Percentiles rank a stretch among this genome's conserved stretches.
Conservation (phyloP, 345 rosid genomes). For the Arabidopsis suecica region DNA sequence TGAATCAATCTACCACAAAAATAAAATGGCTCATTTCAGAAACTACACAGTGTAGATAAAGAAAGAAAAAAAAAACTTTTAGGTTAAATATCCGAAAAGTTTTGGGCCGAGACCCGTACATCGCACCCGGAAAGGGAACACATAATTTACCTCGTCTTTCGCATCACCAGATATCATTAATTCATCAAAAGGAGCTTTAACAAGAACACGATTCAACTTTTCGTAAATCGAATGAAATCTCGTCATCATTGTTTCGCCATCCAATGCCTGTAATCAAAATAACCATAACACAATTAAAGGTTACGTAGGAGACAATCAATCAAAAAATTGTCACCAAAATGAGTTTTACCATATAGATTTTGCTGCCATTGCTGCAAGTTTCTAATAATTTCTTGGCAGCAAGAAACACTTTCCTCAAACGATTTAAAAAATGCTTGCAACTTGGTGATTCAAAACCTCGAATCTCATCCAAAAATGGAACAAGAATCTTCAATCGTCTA, state of each 20-base stretch:
- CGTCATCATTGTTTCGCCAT: constrained; percentile 54
- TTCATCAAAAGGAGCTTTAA: constrained; percentile 54
- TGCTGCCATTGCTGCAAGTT: constrained; percentile 78
- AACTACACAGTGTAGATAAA: too few relatives aligned
- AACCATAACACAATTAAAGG: background rate
- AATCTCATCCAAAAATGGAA: constrained; percentile 70
- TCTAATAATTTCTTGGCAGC: constrained; percentile 55
- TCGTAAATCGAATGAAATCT: constrained; percentile 59
- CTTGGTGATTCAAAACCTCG: constrained; percentile 43
- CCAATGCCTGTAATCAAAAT: constrained; percentile 57
- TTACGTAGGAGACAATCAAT: background rate
- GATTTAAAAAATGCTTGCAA: constrained; percentile 37
- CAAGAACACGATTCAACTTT: constrained; percentile 54
- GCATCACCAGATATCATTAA: constrained; percentile 62
- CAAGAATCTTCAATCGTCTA: constrained; percentile 66
- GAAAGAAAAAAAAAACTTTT: background rate
- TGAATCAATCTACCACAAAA: constrained; percentile 53
- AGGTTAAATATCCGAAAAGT: background rate
- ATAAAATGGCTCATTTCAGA: background rate
- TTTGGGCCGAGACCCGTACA: background rate
- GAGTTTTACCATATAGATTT: constrained; percentile 63
- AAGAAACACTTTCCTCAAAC: constrained; percentile 56
- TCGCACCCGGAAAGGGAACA: background rate
- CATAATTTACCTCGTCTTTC: constrained; percentile 57
- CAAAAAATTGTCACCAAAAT: background rate